Base-by-base conservation (phyloP, 1,284 basidiomycete genomes). In the Farysia itapuensis region DNA sequence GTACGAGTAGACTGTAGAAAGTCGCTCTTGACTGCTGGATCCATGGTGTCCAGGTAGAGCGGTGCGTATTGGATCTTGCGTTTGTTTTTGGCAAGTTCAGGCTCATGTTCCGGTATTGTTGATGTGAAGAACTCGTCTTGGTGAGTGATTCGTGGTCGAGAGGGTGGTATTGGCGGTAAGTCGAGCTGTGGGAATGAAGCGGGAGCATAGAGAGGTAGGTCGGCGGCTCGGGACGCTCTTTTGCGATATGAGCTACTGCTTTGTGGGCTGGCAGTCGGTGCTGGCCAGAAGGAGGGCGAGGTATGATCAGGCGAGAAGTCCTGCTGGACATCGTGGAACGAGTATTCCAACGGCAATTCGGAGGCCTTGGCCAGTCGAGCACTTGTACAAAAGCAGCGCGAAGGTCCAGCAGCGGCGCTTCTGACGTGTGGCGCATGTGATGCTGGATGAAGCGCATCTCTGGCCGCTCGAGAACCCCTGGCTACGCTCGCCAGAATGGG, bases 361-460 rank as follows among this genome's bases (percentile, higher is more conserved):
- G 58, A 61, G 0, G 44, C 49, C 40, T 61, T 61, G 15, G 21
- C 11, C 11, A 6, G 35, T 6, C 28, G 30, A 21, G 25, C 38
- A 4, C 47, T 47, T 3, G 43, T 31, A 30, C 58, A 61, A 8
- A 61, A 61, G 51, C 58, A 61, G 8, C 58, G 43, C 13, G 58
- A 61, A 2, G 58, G 48, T 2, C 58, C 58, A 26, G 58, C 57
- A 5, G 35, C 34, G 2, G 26, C 22, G 6, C 5, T 12, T 8
- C 6, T n/a, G 35, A 20, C 39, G 21, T 60, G 57, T 3, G 57
- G 57, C 14, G 51, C 57, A 28, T 37, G 35, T n/a, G 20, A 23
- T 20, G 18, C 18, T 9, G 25, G 9, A 28, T 9, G 25, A 28
- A 9, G 25, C n/a, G 25, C n/a, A n/a, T n/a, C n/a, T n/a, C n/a